phyloP scores from a whole-genome alignment of 1,284 basidiomycete genomes.

The Pyrrhoderma noxium region DNA sequence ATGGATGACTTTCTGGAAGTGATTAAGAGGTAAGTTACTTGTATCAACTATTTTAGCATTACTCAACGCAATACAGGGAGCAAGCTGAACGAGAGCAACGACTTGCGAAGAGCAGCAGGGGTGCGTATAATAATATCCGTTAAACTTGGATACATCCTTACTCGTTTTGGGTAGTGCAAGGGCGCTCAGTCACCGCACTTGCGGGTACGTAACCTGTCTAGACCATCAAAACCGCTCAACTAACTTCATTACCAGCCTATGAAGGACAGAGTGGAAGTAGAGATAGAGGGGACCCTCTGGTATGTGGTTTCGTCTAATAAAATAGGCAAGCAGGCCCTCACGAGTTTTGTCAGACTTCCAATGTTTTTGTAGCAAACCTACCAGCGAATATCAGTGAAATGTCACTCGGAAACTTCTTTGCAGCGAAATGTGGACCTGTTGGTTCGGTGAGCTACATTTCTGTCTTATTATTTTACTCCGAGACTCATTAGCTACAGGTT shows the following conservation, averaged over 20 bases:
- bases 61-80: constrained; percentile 47
- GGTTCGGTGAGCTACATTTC: constrained; percentile 60
- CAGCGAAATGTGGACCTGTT: constrained; percentile 45
- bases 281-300: constrained; percentile 78
- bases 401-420: constrained; percentile 81
- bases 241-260: constrained; percentile 44
- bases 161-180: constrained; percentile 27
- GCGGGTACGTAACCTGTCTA: constrained; percentile 47
- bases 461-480: too few relatives aligned
- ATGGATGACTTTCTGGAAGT: constrained; percentile 94
- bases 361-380: constrained; percentile 89
- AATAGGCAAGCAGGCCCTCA: constrained; percentile 23
- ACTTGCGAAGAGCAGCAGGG: constrained; percentile 53
- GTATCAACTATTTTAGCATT: neutral
- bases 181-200: constrained; percentile 75
- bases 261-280: constrained; percentile 85
- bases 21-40: constrained; percentile 71
- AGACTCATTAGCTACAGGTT: too few relatives aligned
- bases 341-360: constrained; percentile 62
- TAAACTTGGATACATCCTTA: neutral
- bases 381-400: constrained; percentile 81
- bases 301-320: constrained; percentile 28
- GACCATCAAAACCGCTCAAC: neutral
- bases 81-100: constrained; percentile 85
- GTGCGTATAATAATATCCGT: constrained; percentile 35